Base-by-base conservation (phyloP, 83 land plant species). In the Picea abies region DNA sequence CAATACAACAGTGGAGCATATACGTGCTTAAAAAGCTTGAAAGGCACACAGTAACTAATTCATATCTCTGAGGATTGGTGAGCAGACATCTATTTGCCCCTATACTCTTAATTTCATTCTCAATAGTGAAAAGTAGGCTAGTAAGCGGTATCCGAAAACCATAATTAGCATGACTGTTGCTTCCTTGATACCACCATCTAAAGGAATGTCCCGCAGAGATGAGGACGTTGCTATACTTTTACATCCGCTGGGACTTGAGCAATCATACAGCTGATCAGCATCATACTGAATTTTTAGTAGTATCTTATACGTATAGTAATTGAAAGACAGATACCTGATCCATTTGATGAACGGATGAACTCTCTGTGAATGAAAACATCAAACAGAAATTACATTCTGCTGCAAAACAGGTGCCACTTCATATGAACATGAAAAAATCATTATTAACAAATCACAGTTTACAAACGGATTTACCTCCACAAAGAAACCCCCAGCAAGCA, bases 401-500 rank as follows among this genome's bases (percentile, higher is more conserved):
- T 14, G 4, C 60, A 56, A 56, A 56, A 56, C 4, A 14, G 60
- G 60, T 3, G 60, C 60, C 60, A 56, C 60, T 56, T 56, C 60
- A 14, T 56, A 56, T 14, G 17, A 56, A 47, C 7, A 47, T 47
- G 1, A 1, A 47, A 56, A 56, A 14, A 56, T 3, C 60, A 56
- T 12, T 56, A 56, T 12, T 0, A 12, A 12, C 0, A 56, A 56
- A 56, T 12, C 0, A 56, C 4, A 56, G 17, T 56, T 56, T 14
- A 56, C 60, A 56, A 14, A 56, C 4, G 3, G 16, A 56, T 22
- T 82, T 85, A 92, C 94, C 91, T 92, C 81, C 12, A 95, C 91
- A 69, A 91, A 95, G 84, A 83, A 96, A 19, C 98, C 98, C 14
- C 97, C 98, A 29, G 96, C 84, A 77, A 96, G 88, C 96, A 96